Evolutionary conservation across 23 red algal genomes (phyloP), one percentile per base, ranked within the genome.

Genomic region (Cyanidiococcus yangmingshanensis): DNA sequence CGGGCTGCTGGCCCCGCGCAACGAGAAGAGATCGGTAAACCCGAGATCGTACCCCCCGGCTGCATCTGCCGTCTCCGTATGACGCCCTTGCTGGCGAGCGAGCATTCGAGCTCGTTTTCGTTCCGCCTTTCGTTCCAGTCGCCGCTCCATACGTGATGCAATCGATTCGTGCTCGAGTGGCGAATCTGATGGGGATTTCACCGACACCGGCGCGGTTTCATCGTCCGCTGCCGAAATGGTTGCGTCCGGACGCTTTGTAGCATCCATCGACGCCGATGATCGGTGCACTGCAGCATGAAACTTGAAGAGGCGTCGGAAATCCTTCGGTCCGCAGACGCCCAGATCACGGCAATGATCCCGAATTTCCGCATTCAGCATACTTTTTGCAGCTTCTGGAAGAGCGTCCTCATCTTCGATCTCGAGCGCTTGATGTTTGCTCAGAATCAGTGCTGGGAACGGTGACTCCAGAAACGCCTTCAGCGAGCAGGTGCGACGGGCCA

Each of bases 221-320:
- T 57, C n/a, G n/a, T n/a, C n/a, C n/a, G n/a, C n/a, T n/a, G n/a
- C n/a, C n/a, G n/a, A n/a, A n/a, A n/a, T n/a, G n/a, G n/a, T n/a
- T n/a, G n/a, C n/a, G n/a, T n/a, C n/a, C n/a, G n/a, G n/a, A n/a
- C n/a, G n/a, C n/a, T n/a, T n/a, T n/a, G n/a, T n/a, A n/a, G n/a
- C n/a, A n/a, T n/a, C n/a, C n/a, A n/a, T n/a, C n/a, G n/a, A n/a
- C n/a, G n/a, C n/a, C n/a, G n/a, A n/a, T n/a, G n/a, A n/a, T n/a
- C n/a, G n/a, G n/a, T n/a, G n/a, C n/a, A n/a, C n/a, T n/a, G n/a
- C n/a, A n/a, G n/a, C n/a, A n/a, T 39, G 82, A 84, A 87, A 96
- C 39, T 90, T 87, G 21, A 96, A 74, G 1, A 96, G 79, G 3
- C 83, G 58, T 75, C 87, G 87, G 41, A 90, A 85, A 30, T 96